Conservation (phyloP, 179 eudicot species). For the Beta macrorhiza region DNA sequence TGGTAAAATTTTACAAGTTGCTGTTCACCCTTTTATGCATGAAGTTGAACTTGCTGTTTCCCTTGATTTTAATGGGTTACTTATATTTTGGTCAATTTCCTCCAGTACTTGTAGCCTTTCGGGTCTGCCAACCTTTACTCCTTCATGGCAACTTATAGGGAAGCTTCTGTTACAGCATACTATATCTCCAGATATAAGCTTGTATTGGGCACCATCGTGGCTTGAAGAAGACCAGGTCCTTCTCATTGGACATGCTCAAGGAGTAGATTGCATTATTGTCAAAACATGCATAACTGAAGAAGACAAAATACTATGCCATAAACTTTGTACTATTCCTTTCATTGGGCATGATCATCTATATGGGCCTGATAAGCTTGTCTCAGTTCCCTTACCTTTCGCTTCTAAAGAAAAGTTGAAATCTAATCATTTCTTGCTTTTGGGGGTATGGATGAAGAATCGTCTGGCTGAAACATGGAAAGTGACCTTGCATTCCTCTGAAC, state of each 20-base stretch:
- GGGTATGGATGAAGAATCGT: slow-evolving; percentile 58
- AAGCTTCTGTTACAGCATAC: slow-evolving; percentile 36
- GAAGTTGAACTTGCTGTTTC: slow-evolving; percentile 72
- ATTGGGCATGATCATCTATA: slow-evolving; percentile 27
- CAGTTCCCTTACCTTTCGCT: slow-evolving; percentile 60
- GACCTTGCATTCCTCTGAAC: slow-evolving; percentile 50
- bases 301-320: slow-evolving; percentile 47
- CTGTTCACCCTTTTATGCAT: slow-evolving; percentile 57
- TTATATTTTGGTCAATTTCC: slow-evolving; percentile 76
- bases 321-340: slow-evolving; percentile 74
- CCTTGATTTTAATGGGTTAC: slow-evolving; percentile 67
- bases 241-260: slow-evolving; percentile 65
- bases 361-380: slow-evolving; percentile 50
- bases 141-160: slow-evolving; percentile 66
- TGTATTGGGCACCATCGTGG: slow-evolving; percentile 74
- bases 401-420: slow-evolving; percentile 34
- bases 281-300: slow-evolving; percentile 38
- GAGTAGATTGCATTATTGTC: slow-evolving; percentile 66
- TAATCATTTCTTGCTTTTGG: slow-evolving; percentile 56
- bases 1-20: slow-evolving; percentile 70
- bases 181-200: slow-evolving; percentile 43
- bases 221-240: slow-evolving; percentile 53
- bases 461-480: slow-evolving; percentile 72
- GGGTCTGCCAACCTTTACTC: slow-evolving; percentile 59
- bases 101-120: slow-evolving; percentile 43